Evolutionary conservation across 1,139 yeast species (phyloP), one percentile per base, ranked within the genome.

Genomic region (Zygoascus sp.): DNA sequence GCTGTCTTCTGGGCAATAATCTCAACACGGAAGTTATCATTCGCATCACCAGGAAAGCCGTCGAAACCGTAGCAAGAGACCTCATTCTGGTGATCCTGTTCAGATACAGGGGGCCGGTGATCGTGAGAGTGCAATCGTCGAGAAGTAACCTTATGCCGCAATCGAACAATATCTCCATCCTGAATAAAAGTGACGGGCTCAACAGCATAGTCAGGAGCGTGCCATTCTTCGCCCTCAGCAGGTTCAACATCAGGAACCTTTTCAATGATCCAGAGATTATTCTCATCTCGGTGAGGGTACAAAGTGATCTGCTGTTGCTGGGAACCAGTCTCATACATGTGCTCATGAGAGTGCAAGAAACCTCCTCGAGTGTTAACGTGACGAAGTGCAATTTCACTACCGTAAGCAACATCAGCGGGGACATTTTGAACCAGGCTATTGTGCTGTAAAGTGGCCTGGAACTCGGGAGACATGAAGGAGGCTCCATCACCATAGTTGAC

Each of bases 71-170:
- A 94, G 65, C 88, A 81, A 15, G 95, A 80, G 22, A 80, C 95
- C 71, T 94, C 99, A 68, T 87, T 87, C 70, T 89, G 95, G 95
- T 97, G 94, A 62, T 92, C 98, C 58, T 83, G 82, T 63, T 83
- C 90, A 53, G 90, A 76, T 22, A 90, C 95, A 16, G 97, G 95
- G 21, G 97, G 90, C 63, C 94, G 83, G 64, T 87, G 86, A 65
- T 92, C 97, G 64, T 94, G 98, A 22, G 97, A 86, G 67, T 94
- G 98, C 62, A 94, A 77, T 70, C 98, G 81, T 64, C 92, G 81
- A 46, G 75, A 74, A 21, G 96, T 80, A 47, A 69, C 63, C 42
- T 72, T 63, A 67, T 94, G 98, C 59, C 70, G 72, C 61, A 94
- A 75, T 67, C 96, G 80, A 56, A 94, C 79, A 62, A 86, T 79